These are phyloP conservation scores for Fusarium algeriense DNA, from an alignment of 2,329 filamentous ascomycete species.

Conservation along the genomic window DNA sequence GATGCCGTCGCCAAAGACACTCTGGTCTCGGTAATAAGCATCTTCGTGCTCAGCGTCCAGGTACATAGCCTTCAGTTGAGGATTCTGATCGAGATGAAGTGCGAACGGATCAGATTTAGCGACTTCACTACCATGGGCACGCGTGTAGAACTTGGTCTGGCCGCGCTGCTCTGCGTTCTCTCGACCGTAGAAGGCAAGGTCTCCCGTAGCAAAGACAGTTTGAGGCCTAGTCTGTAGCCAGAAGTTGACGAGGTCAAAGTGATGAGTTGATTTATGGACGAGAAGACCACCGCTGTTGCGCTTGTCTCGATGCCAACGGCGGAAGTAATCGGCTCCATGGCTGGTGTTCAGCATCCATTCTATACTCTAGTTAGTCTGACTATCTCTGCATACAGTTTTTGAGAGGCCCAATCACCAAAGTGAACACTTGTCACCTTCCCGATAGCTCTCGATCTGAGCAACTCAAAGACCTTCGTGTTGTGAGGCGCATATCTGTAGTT, in stretches of 20 bases:
- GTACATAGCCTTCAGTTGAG: conserved; percentile 69
- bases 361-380: neutral
- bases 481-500: conserved; percentile 76
- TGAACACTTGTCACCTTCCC: conserved; percentile 69
- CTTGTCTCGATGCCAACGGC: conserved; percentile 73
- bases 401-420: conserved; percentile 52
- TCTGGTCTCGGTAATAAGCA: conserved; percentile 71
- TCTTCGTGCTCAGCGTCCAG: conserved; percentile 74
- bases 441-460: conserved; percentile 66
- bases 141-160: conserved; percentile 62
- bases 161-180: conserved; percentile 71
- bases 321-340: conserved; percentile 73
- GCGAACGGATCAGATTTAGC: conserved; percentile 70
- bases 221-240: conserved; percentile 68
- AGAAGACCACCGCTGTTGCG: conserved; percentile 69
- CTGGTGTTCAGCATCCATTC: conserved; percentile 74
- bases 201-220: conserved; percentile 70
- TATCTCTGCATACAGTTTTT: no score
- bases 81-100: conserved; percentile 64
- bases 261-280: conserved; percentile 73
- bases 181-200: conserved; percentile 70
- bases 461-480: conserved; percentile 69
- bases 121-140: conserved; percentile 63
- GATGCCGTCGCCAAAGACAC: conserved; percentile 72
- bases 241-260: conserved; percentile 74